These are phyloP conservation scores for Neofusicoccum umdonicola DNA, from an alignment of 2,329 filamentous ascomycete species.

Conservation along the genomic window DNA sequence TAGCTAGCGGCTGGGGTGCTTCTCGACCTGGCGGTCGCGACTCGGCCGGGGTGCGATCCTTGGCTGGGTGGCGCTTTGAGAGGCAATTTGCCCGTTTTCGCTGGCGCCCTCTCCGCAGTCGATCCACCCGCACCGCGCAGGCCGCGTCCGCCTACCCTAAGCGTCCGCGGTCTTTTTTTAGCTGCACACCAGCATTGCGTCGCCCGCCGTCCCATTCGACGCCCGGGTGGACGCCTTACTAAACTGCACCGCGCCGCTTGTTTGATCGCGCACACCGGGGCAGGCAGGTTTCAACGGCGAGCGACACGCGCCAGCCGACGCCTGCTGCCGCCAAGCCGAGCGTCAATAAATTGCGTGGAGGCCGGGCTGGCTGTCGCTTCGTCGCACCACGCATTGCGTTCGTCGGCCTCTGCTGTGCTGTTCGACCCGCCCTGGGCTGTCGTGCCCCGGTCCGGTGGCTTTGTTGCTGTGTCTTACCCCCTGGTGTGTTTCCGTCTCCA, in stretches of 20 bases:
- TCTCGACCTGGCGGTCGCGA: background rate
- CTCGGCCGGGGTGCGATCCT: background rate
- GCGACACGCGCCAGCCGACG: background rate
- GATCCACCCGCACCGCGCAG: background rate
- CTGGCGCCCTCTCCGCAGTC: background rate
- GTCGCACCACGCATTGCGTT: constrained; percentile 2
- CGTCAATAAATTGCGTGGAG: background rate
- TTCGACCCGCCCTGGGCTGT: background rate
- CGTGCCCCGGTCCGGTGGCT: background rate
- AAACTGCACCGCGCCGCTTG: background rate
- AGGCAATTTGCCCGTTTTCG: constrained; percentile 1
- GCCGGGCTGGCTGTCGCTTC: background rate
- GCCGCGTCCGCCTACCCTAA: background rate
- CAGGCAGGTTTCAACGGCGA: background rate
- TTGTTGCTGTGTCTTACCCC: background rate
- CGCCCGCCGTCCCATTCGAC: background rate
- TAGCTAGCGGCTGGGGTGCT: background rate
- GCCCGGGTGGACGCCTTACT: background rate
- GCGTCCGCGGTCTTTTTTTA: background rate
- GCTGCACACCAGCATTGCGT: background rate
- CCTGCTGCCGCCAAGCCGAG: background rate
- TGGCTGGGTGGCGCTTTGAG: background rate
- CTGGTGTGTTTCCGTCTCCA: background rate
- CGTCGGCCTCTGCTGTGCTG: background rate
- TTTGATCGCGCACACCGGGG: background rate